Percentiles rank a stretch among this genome's conserved stretches.
These are phyloP conservation scores for Lasiodiplodia citricola DNA, from an alignment of 2,329 filamentous ascomycete genomes.

Conservation along the genomic window DNA sequence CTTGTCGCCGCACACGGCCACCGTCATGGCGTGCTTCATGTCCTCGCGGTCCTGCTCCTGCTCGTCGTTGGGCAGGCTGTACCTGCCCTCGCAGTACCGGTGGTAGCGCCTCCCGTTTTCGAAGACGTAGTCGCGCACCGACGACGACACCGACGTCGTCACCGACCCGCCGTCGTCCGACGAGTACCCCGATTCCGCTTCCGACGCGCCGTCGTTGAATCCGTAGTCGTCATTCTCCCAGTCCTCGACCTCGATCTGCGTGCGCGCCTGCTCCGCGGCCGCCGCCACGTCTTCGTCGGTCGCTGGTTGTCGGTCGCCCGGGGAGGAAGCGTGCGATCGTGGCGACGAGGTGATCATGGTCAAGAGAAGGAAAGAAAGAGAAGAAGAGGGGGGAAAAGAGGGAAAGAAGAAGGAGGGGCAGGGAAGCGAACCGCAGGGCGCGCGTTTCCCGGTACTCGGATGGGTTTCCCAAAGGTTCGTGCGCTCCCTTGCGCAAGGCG, in stretches of 20 bases:
- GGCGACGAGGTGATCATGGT: conserved; percentile 22
- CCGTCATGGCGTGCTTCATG: conserved; percentile 46
- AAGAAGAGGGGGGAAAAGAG: background rate
- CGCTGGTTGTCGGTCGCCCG: background rate
- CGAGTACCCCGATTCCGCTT: conserved; percentile 25
- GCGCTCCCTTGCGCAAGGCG: background rate
- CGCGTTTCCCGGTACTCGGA: conserved; percentile 1
- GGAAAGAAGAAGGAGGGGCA: background rate
- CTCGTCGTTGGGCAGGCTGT: conserved; percentile 44
- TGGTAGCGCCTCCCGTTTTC: conserved; percentile 46
- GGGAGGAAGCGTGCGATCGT: conserved; percentile 8
- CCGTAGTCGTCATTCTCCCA: background rate
- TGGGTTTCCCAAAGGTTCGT: background rate
- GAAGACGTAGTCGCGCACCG: conserved; percentile 46
- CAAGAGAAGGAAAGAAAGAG: background rate
- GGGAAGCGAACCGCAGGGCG: background rate
- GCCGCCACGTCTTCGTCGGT: conserved; percentile 13
- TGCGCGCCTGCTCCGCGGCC: conserved; percentile 22
- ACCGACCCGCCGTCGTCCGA: conserved; percentile 17
- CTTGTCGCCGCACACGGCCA: conserved; percentile 42
- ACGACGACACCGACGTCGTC: conserved; percentile 43
- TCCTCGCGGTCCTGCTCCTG: conserved; percentile 47
- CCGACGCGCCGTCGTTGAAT: conserved; percentile 18
- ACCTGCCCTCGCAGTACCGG: conserved; percentile 42
- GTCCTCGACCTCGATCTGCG: conserved; percentile 22